These are phyloP conservation scores for Microcos paniculata DNA, from an alignment of 345 rosid genomes.

Conservation along the genomic window DNA sequence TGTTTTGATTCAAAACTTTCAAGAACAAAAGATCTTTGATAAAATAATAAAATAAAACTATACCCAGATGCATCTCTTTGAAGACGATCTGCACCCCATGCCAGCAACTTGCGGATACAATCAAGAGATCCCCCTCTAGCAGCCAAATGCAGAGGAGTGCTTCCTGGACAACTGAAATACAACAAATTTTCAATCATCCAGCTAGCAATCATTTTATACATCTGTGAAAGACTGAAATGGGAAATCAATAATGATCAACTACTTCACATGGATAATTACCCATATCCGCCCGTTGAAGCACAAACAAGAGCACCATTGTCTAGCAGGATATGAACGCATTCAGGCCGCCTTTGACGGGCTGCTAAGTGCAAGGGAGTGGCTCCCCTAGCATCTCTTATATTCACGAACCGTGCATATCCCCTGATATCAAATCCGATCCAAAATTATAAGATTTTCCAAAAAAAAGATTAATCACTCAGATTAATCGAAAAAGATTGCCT, in stretches of 20 bases:
- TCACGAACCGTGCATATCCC: conserved; percentile 95
- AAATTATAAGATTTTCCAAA: not conserved
- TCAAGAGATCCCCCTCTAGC: conserved; percentile 98
- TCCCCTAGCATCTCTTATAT: conserved; percentile 87
- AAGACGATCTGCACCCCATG: conserved; percentile 98
- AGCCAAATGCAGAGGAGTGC: conserved; percentile 98
- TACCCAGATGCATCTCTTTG: conserved; percentile 97
- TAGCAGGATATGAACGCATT: conserved; percentile 78
- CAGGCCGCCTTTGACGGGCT: conserved; percentile 82
- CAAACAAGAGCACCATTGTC: conserved; percentile 93
- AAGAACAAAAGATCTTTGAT: not conserved
- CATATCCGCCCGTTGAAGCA: conserved; percentile 86
- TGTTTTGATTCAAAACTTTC: not conserved
- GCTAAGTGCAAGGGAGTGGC: conserved; percentile 97
- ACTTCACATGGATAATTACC: conserved; percentile 46
- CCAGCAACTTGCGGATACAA: conserved; percentile 82
- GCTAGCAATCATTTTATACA: conserved; percentile 11
- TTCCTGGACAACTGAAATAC: conserved; percentile 70
- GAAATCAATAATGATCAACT: not conserved
- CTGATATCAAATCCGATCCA: conserved; percentile 35
- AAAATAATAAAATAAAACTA: not conserved
- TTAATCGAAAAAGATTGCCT: not conserved
- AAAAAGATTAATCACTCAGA: not conserved
- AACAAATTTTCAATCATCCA: conserved; percentile 23
- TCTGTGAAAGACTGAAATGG: not conserved